phyloP scores from a whole-genome alignment of 2,329 filamentous ascomycete genomes.

The Cryphonectria nitschkei region DNA sequence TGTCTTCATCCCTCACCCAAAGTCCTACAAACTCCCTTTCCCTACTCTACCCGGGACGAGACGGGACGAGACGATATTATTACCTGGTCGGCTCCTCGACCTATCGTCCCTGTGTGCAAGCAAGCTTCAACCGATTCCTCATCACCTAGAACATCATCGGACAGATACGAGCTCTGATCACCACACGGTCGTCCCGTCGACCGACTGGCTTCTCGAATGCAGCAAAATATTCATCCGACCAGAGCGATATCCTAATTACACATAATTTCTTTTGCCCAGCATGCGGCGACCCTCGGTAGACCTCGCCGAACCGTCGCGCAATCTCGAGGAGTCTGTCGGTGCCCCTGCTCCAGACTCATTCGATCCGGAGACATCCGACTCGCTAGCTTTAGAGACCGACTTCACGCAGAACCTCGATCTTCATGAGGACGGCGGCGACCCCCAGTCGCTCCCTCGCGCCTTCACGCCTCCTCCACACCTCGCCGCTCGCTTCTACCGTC shows the following conservation, averaged over 20 bases:
- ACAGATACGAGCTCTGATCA: background rate
- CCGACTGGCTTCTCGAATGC: background rate
- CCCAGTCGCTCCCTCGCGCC: slow-evolving; percentile 36
- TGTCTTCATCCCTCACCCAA: background rate
- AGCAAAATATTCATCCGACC: background rate
- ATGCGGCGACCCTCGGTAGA: slow-evolving; percentile 39
- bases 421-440: slow-evolving; percentile 23
- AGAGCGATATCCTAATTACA: slow-evolving; percentile 29
- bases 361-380: slow-evolving; percentile 32
- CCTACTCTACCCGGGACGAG: background rate
- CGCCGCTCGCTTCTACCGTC: slow-evolving; percentile 76
- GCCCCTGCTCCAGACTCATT: slow-evolving; percentile 31
- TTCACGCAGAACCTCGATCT: slow-evolving; percentile 27
- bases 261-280: slow-evolving; percentile 51
- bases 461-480: slow-evolving; percentile 75
- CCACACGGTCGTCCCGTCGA: background rate
- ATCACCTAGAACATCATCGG: background rate
- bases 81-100: background rate
- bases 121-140: slow-evolving; percentile 1
- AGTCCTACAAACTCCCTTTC: background rate
- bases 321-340: slow-evolving; percentile 37
- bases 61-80: background rate
- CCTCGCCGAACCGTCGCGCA: slow-evolving; percentile 37
- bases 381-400: slow-evolving; percentile 29
- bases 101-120: background rate